phyloP scores from a whole-genome alignment of 768 basidiomycete genomes.

The Mycena kentingensis region DNA sequence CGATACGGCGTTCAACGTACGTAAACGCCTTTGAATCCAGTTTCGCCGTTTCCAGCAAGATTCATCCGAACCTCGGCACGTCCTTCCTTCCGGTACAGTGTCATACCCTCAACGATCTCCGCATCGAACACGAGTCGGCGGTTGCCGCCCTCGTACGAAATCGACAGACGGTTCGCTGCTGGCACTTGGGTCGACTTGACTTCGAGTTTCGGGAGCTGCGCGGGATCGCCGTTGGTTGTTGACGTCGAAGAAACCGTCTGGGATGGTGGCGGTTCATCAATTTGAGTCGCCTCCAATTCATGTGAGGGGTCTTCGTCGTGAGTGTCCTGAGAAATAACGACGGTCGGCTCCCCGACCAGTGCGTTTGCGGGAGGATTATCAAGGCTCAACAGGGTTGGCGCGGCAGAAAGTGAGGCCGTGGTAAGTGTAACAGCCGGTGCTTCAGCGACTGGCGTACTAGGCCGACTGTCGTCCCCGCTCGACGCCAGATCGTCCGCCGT shows the following conservation, averaged over 20 bases:
- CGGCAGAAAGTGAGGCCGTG: slow-evolving; percentile 47
- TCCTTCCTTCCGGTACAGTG: slow-evolving; percentile 79
- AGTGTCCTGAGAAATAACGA: slow-evolving; percentile 9
- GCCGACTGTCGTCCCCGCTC: slow-evolving; percentile 45
- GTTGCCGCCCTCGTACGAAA: slow-evolving; percentile 90
- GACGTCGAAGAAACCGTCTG: slow-evolving; percentile 38
- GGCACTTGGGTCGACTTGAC: slow-evolving; percentile 50
- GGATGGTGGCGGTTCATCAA: slow-evolving; percentile 57
- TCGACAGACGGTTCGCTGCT: slow-evolving; percentile 86
- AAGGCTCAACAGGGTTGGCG: slow-evolving; percentile 55
- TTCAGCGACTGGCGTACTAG: slow-evolving; percentile 45
- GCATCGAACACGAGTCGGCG: slow-evolving; percentile 88
- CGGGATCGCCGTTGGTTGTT: slow-evolving; percentile 51
- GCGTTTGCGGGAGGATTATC: slow-evolving; percentile 30
- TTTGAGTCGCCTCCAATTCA: slow-evolving; percentile 18
- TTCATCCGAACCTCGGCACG: slow-evolving; percentile 81
- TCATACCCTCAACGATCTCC: slow-evolving; percentile 78
- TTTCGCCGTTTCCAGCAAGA: slow-evolving; percentile 55
- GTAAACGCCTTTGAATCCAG: slow-evolving; percentile 70
- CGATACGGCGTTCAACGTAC: slow-evolving; percentile 46
- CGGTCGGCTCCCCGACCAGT: slow-evolving; percentile 32
- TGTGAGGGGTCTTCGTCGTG: slow-evolving; percentile 16
- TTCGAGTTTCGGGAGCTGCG: slow-evolving; percentile 35
- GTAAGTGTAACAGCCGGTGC: slow-evolving; percentile 29
- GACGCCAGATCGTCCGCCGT: slow-evolving; percentile 49